phyloP scores from a whole-genome alignment of 768 basidiomycete species.

The Nidularia sp. region DNA sequence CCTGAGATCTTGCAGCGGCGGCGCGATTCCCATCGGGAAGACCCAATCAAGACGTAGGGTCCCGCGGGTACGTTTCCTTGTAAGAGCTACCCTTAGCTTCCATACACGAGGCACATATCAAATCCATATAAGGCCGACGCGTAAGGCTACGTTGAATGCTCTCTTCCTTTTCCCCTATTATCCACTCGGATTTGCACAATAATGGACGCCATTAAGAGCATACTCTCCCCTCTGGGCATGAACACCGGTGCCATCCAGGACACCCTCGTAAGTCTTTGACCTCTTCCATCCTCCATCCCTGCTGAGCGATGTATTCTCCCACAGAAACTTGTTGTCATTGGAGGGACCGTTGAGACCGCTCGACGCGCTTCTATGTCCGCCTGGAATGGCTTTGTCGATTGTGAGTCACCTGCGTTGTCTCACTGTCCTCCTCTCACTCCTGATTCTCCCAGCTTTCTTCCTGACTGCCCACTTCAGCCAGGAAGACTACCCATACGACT shows the following conservation, averaged over 20 bases:
- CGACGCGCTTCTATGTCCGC: conserved; percentile 77
- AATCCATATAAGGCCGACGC: conserved; percentile 39
- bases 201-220: conserved; percentile 71
- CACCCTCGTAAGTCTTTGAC: conserved; percentile 52
- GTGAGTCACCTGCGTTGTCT: conserved; percentile 32
- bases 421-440: neutral
- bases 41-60: conserved; percentile 8
- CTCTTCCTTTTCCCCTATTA: conserved; percentile 26
- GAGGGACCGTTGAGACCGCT: conserved; percentile 85
- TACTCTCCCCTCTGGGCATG: conserved; percentile 69
- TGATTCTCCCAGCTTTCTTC: conserved; percentile 61
- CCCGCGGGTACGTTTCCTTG: conserved; percentile 19
- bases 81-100: conserved; percentile 30
- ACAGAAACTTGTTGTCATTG: conserved; percentile 87
- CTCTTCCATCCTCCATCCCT: neutral
- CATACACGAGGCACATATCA: conserved; percentile 36
- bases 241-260: conserved; percentile 72
- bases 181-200: conserved; percentile 15
- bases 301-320: neutral
- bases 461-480: conserved; percentile 86
- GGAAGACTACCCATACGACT: conserved; percentile 85
- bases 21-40: conserved; percentile 4
- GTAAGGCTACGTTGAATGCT: conserved; percentile 26
- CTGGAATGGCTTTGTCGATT: conserved; percentile 89
- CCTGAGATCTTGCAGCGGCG: conserved; percentile 2